phyloP scores from a whole-genome alignment of 2,329 filamentous ascomycete species.

The Verticillium nonalfalfae region DNA sequence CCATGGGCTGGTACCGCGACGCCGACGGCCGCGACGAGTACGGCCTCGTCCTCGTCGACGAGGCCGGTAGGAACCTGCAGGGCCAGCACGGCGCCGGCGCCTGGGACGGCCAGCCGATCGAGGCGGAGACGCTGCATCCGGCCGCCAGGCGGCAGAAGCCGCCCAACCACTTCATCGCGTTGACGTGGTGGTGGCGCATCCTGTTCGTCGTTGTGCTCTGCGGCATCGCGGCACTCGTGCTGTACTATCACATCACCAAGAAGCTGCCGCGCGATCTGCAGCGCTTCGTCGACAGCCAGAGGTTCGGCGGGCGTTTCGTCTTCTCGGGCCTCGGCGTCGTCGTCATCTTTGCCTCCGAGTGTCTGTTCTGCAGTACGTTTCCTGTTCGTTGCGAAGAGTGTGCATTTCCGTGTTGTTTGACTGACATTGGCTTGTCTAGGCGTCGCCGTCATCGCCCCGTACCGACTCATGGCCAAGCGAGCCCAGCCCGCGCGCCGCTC shows the following conservation, averaged over 20 bases:
- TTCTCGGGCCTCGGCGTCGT: conserved; percentile 32
- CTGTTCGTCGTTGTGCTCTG: conserved; percentile 23
- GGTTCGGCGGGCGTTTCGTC: conserved; percentile 35
- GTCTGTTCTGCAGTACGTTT: conserved; percentile 29
- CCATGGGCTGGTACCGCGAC: conserved; percentile 20
- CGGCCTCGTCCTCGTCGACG: conserved; percentile 22
- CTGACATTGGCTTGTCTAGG: conserved; percentile 21
- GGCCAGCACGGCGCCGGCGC: conserved; percentile 1
- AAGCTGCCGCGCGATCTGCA: neutral
- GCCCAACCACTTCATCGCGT: conserved; percentile 23
- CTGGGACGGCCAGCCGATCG: neutral
- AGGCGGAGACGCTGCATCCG: neutral
- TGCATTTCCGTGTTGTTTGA: too few relatives aligned
- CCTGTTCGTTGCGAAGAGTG: neutral
- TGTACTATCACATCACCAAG: conserved; percentile 29
- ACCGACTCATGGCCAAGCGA: conserved; percentile 28
- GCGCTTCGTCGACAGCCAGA: conserved; percentile 16
- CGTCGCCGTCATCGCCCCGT: conserved; percentile 37
- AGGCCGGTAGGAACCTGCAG: conserved; percentile 14
- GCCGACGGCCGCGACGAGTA: conserved; percentile 18
- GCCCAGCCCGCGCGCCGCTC: conserved; percentile 27
- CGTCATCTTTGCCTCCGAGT: conserved; percentile 32
- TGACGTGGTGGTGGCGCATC: conserved; percentile 26
- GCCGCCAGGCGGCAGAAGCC: neutral
- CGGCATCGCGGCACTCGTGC: conserved; percentile 25